Base-by-base conservation (phyloP, 176 grass and related monocot species). In the Oryza longistaminata region DNA sequence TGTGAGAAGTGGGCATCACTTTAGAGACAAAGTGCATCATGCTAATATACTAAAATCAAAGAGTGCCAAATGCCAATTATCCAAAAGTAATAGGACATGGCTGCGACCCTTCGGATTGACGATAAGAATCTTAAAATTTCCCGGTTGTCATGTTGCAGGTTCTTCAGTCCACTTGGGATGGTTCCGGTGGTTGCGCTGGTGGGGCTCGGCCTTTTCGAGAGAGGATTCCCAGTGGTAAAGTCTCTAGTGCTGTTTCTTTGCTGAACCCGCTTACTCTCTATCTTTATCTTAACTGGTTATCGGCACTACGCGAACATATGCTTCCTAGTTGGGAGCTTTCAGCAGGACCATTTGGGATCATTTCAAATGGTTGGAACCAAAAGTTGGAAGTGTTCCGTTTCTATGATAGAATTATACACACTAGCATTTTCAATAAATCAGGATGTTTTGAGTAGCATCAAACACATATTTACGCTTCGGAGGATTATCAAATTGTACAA, bases 111-210 rank as follows among this genome's bases (percentile, higher is more conserved):
- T 81, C 15, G 1, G 44, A 58, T 43, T 67, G 31, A 87, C 3
- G 33, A 76, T 46, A 75, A 67, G 71, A 55, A 87, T 81, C 62
- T 58, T 74, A 75, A 66, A 19, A 75, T 45, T 46, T 58, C 81
- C 75, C n/a, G 15, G 22, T 87, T 87, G 34, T 75, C 45, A 58
- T 69, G 25, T 61, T 87, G 70, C 92, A 97, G 94, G 82, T 97
- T 97, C 88, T 97, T 97, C 85, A 97, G 94, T 49, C 94, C 94
- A 34, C 73, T 97, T 55, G 94, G 94, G 50, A 97, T 97, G 94
- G 94, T 94, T 88, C 87, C 91, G 4, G 94, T 97, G 58, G 88
- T 97, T 62, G 82, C 94, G 5, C 64, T 97, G 60, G 87, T 90
- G 3, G 94, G 94, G 31, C 85, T 97, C 31, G 94, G 94, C 48